Evolutionary conservation across 257 asterid species (phyloP).

Genomic region (Coffea canephora): DNA sequence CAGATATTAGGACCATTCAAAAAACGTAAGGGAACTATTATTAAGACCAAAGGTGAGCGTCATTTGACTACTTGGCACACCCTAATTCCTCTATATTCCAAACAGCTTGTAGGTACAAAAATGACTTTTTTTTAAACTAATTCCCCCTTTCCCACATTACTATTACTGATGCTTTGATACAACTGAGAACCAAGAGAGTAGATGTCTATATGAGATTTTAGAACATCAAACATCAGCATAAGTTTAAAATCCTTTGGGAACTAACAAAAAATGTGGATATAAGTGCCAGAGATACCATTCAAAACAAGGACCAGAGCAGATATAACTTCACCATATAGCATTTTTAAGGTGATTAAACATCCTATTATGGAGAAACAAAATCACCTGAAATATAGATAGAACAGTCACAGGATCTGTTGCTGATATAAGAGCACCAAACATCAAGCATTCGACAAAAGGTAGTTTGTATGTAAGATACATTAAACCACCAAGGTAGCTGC

Average conservation of each 20-base stretch:
- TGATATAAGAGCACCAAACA: conserved; percentile 99
- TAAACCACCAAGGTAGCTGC: conserved; percentile 89
- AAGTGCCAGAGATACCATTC: neutral
- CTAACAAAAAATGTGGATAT: neutral
- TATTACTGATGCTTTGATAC: neutral
- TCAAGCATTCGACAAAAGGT: conserved; percentile 94
- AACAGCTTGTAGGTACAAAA: neutral
- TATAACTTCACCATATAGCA: neutral
- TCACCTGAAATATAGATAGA: conserved; percentile 96
- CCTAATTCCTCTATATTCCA: neutral
- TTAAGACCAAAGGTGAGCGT: no score
- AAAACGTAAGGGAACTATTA: no score
- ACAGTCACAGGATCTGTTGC: conserved; percentile 99
- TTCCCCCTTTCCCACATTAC: neutral
- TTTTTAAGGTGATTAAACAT: neutral
- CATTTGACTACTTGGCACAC: neutral
- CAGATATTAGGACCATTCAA: no score
- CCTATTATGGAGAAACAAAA: neutral
- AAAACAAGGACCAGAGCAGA: neutral
- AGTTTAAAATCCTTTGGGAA: neutral
- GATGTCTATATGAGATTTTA: neutral
- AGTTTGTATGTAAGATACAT: conserved; percentile 80
- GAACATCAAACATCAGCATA: neutral
- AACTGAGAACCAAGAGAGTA: neutral
- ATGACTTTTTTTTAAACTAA: neutral